phyloP scores from a whole-genome alignment of 2,329 filamentous ascomycete genomes.

The Phyllosticta capitalensis region DNA sequence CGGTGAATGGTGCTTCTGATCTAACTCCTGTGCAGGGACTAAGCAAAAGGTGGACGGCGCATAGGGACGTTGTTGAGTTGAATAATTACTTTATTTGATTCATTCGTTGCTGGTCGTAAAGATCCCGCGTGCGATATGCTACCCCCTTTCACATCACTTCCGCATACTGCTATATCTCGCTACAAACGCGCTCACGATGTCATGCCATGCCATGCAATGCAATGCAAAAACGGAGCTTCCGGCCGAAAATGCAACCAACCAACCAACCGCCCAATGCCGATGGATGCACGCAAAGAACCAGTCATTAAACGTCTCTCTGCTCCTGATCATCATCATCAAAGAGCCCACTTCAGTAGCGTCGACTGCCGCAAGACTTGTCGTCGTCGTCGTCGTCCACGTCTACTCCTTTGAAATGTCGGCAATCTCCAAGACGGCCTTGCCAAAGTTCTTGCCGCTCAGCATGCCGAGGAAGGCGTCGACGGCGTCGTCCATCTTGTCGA shows the following conservation, averaged over 20 bases:
- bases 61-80: background rate
- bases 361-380: too few species aligned
- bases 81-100: background rate
- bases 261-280: background rate
- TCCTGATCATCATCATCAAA: too few species aligned
- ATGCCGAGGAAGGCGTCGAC: conserved; percentile 65
- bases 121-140: background rate
- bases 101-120: background rate
- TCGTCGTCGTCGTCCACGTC: background rate
- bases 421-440: conserved; percentile 72
- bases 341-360: too few species aligned
- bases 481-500: conserved; percentile 72
- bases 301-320: background rate
- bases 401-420: conserved; percentile 26
- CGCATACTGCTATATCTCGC: too few species aligned
- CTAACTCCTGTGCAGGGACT: too few species aligned
- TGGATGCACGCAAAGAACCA: background rate
- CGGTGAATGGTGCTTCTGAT: too few species aligned
- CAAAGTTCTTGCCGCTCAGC: conserved; percentile 71
- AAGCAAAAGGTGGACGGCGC: too few species aligned
- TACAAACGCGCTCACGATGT: background rate
- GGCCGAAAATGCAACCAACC: too few species aligned
- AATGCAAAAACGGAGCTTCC: background rate
- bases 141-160: too few species aligned
- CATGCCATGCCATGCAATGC: background rate